Evolutionary conservation across 192 early-diverging fungal genomes (phyloP).

Genomic region (Bifiguratus adelaidae): DNA sequence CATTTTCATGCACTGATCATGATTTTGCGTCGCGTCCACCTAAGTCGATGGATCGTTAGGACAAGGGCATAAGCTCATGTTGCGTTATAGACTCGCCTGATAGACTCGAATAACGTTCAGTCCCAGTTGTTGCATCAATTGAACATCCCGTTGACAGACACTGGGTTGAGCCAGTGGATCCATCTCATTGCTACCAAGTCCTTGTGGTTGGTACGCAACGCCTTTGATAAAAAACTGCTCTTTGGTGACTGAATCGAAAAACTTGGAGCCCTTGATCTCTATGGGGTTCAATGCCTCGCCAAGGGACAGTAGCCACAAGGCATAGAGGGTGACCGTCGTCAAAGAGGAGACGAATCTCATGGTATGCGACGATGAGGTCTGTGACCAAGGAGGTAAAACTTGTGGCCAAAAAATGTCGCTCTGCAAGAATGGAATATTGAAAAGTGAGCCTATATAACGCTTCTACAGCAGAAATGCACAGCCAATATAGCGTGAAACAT

Average conservation of each 20-base stretch:
- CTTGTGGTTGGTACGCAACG: conserved; percentile 61
- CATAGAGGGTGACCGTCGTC: no score
- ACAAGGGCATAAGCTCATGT: neutral
- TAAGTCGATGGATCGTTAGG: conserved; percentile 1
- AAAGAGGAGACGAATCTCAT: no score
- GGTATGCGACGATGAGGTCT: no score
- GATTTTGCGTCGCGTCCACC: conserved; percentile 44
- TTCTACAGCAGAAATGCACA: no score
- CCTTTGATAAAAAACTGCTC: conserved; percentile 70
- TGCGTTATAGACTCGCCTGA: conserved; percentile 25
- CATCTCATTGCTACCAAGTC: conserved; percentile 18
- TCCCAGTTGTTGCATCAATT: conserved; percentile 53
- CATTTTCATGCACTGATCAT: conserved; percentile 63
- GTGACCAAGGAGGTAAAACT: no score
- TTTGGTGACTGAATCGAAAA: conserved; percentile 59
- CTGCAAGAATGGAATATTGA: no score
- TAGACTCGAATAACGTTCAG: conserved; percentile 66
- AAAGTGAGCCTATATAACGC: no score
- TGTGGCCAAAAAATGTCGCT: no score
- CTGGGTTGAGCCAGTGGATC: conserved; percentile 53
- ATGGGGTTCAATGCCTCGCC: conserved; percentile 42
- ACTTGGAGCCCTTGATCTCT: conserved; percentile 56
- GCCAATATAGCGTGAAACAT: no score
- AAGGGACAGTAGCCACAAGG: no score
- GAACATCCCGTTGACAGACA: conserved; percentile 49